A percentile compares a stretch with the other conserved stretches of the same genome.
These are phyloP conservation scores for Glaciozyma martinii DNA, from an alignment of 768 basidiomycete species.

Conservation along the genomic window DNA sequence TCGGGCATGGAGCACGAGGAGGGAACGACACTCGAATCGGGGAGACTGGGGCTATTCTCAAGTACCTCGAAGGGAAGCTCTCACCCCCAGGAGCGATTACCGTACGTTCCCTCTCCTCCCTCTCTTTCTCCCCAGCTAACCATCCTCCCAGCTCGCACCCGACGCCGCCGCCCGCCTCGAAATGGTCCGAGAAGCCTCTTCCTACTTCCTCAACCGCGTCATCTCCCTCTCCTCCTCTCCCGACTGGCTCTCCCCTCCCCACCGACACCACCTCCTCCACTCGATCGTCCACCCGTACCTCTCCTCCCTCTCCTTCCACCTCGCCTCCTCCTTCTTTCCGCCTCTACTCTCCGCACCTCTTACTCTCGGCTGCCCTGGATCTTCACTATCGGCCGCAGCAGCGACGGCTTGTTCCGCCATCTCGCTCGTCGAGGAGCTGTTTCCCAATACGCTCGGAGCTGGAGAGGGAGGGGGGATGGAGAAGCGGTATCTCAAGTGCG, in stretches of 20 bases:
- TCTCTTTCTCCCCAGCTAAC: neutral
- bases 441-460: neutral
- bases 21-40: neutral
- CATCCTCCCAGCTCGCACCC: neutral
- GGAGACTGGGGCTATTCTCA: neutral
- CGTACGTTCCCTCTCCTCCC: neutral
- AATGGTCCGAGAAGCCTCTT: neutral
- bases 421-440: neutral
- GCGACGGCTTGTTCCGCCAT: neutral
- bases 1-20: neutral
- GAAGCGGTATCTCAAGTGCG: neutral
- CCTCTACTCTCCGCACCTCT: neutral
- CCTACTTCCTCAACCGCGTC: neutral
- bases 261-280: neutral
- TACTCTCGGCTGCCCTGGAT: neutral
- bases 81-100: neutral
- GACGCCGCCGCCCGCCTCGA: conserved; percentile 1
- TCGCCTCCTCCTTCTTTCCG: conserved; percentile 1
- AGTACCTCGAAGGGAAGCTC: neutral
- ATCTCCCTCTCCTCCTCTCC: neutral
- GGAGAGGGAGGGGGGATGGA: neutral
- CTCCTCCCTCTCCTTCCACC: conserved; percentile 6
- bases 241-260: neutral
- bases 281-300: neutral
- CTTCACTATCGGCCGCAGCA: neutral